Percentiles rank a stretch among this genome's conserved stretches.
phyloP scores from a whole-genome alignment of 2,329 filamentous ascomycete species.

The Piedraia hortae region DNA sequence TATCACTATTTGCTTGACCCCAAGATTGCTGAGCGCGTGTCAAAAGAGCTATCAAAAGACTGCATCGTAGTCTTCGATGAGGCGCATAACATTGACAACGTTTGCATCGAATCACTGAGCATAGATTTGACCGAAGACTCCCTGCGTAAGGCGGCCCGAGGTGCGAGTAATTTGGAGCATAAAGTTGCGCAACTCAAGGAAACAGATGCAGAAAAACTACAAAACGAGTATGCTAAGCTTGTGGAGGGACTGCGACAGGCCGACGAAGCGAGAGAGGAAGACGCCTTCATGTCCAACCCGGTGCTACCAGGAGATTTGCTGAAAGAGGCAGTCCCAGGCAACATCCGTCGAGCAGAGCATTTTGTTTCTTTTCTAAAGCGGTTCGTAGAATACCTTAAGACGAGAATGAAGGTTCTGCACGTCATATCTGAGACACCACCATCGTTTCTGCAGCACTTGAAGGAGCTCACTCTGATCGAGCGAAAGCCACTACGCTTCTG shows the following conservation, averaged over 20 bases:
- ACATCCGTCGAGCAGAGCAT: slow-evolving; percentile 84
- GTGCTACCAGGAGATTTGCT: slow-evolving; percentile 78
- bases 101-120: slow-evolving; percentile 90
- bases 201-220: slow-evolving; percentile 81
- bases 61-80: slow-evolving; percentile 98
- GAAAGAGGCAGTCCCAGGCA: slow-evolving; percentile 86
- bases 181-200: slow-evolving; percentile 86
- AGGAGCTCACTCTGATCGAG: slow-evolving; percentile 91
- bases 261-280: slow-evolving; percentile 72
- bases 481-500: slow-evolving; percentile 87
- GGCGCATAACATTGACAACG: slow-evolving; percentile 97
- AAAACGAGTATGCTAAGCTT: slow-evolving; percentile 84
- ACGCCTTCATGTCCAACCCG: slow-evolving; percentile 93
- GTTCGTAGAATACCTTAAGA: slow-evolving; percentile 89
- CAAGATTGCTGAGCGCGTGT: slow-evolving; percentile 89
- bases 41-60: slow-evolving; percentile 85
- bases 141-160: slow-evolving; percentile 63
- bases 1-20: slow-evolving; percentile 96
- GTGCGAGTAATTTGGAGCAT: slow-evolving; percentile 68
- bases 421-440: slow-evolving; percentile 92
- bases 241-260: slow-evolving; percentile 74
- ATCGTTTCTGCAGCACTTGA: slow-evolving; percentile 76
- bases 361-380: slow-evolving; percentile 85
- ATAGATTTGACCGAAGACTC: slow-evolving; percentile 95
- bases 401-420: slow-evolving; percentile 90